Conservation (phyloP, 1,139 yeast species). For the Zygosaccharomyces pseudobailii region DNA sequence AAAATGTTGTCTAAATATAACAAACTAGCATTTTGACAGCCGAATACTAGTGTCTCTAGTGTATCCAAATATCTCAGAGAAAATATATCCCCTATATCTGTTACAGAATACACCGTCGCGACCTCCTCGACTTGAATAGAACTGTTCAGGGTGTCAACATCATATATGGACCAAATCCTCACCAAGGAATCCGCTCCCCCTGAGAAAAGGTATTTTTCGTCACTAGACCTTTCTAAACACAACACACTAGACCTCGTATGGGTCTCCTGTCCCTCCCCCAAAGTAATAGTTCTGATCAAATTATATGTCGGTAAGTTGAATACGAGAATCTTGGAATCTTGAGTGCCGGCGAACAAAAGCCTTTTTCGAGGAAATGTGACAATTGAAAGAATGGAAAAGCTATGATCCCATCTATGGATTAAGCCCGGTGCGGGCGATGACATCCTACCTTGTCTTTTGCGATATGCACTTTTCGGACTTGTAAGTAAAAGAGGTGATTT, state of each 20-base stretch:
- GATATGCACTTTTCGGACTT: not conserved
- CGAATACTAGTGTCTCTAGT: slow-evolving; percentile 64
- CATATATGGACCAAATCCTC: slow-evolving; percentile 68
- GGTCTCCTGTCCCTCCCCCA: slow-evolving; percentile 25
- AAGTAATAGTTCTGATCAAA: slow-evolving; percentile 23
- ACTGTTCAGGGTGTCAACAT: slow-evolving; percentile 15
- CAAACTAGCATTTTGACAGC: slow-evolving; percentile 88
- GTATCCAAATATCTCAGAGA: slow-evolving; percentile 67
- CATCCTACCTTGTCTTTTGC: not conserved
- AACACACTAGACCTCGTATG: slow-evolving; percentile 68
- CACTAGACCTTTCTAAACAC: slow-evolving; percentile 54
- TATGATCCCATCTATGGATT: slow-evolving; percentile 73
- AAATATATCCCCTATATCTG: slow-evolving; percentile 92
- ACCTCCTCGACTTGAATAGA: slow-evolving; percentile 37
- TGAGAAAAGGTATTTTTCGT: slow-evolving; percentile 63
- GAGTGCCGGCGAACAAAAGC: slow-evolving; percentile 85
- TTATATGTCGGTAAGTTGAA: slow-evolving; percentile 66
- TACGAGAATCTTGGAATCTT: slow-evolving; percentile 74
- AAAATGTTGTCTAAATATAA: slow-evolving; percentile 54
- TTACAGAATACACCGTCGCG: slow-evolving; percentile 72
- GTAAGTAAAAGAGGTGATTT: not conserved
- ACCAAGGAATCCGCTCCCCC: slow-evolving; percentile 91
- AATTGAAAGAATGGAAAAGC: slow-evolving; percentile 72
- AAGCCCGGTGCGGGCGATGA: slow-evolving; percentile 23
- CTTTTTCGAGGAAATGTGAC: slow-evolving; percentile 57